Conservation (phyloP, 2,329 filamentous ascomycete genomes). For the Colletotrichum tropicale region DNA sequence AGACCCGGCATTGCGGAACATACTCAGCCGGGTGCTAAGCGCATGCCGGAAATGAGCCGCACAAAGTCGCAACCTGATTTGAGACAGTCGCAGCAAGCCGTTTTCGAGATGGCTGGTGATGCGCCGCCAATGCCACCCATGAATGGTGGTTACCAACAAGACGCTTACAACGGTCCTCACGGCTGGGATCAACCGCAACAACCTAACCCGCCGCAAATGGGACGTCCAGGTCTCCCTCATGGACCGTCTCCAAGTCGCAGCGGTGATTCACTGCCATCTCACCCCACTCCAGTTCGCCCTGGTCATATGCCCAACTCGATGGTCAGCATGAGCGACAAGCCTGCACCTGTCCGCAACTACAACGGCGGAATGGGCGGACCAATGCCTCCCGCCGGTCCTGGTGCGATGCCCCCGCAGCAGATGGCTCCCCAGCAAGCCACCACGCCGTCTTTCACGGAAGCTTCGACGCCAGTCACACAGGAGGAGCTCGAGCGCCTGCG, state of each 20-base stretch:
- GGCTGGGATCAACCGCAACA: slow-evolving; percentile 17
- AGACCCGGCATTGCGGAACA: slow-evolving; percentile 40
- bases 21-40: slow-evolving; percentile 54
- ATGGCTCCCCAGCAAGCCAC: slow-evolving; percentile 26
- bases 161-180: slow-evolving; percentile 13
- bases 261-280: slow-evolving; percentile 57
- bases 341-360: slow-evolving; percentile 64
- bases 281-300: slow-evolving; percentile 67
- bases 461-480: slow-evolving; percentile 67
- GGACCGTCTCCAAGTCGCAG: slow-evolving; percentile 34
- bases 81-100: slow-evolving; percentile 66
- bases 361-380: slow-evolving; percentile 53
- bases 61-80: slow-evolving; percentile 73
- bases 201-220: slow-evolving; percentile 4
- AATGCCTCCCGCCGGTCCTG: slow-evolving; percentile 25
- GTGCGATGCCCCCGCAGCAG: slow-evolving; percentile 40
- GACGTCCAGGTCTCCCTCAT: slow-evolving; percentile 29
- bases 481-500: slow-evolving; percentile 80
- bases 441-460: slow-evolving; percentile 5
- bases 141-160: slow-evolving; percentile 23
- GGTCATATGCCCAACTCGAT: slow-evolving; percentile 65
- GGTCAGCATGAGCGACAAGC: slow-evolving; percentile 60
- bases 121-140: slow-evolving; percentile 59
- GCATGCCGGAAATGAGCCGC: slow-evolving; percentile 58
- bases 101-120: slow-evolving; percentile 76